These are phyloP conservation scores for Aspergillus cavernicola DNA, from an alignment of 495 filamentous ascomycete genomes.

Conservation along the genomic window DNA sequence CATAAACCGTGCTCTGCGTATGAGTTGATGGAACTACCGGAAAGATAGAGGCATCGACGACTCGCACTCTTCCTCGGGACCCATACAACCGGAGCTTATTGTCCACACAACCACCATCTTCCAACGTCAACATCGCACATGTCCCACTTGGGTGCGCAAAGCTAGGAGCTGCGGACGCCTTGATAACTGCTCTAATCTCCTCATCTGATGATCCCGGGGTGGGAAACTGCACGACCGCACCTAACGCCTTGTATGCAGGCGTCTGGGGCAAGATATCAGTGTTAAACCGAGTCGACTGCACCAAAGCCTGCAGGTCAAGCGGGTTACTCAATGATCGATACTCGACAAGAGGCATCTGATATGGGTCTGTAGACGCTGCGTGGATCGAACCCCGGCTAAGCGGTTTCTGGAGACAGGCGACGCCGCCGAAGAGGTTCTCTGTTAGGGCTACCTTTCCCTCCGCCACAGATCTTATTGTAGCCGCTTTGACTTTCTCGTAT, in stretches of 20 bases:
- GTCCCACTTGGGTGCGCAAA: conserved; percentile 45
- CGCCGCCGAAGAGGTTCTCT: not conserved
- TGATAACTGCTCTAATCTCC: not conserved
- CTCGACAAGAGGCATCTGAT: not conserved
- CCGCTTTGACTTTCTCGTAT: not conserved
- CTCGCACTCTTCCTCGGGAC: conserved; percentile 37
- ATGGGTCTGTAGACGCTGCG: not conserved
- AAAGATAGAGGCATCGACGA: conserved; percentile 55
- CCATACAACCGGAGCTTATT: conserved; percentile 46
- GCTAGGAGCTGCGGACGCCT: not conserved
- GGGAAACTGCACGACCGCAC: not conserved
- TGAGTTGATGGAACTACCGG: conserved; percentile 54
- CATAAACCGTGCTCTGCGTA: conserved; percentile 52
- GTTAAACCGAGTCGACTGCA: not conserved
- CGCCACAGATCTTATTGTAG: not conserved
- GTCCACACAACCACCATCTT: conserved; percentile 49
- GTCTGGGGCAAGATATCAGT: not conserved
- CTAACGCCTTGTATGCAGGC: not conserved
- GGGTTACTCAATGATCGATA: conserved; percentile 2
- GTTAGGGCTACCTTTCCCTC: not conserved
- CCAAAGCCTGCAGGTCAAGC: not conserved
- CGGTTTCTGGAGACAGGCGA: conserved; percentile 3
- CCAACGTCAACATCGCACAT: conserved; percentile 52
- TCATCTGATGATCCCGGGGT: not conserved
- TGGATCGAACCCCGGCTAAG: not conserved